A percentile compares a stretch with the other conserved stretches of the same genome.
Conservation (phyloP, 1,284 basidiomycete species). For the Naganishia liquefaciens region DNA sequence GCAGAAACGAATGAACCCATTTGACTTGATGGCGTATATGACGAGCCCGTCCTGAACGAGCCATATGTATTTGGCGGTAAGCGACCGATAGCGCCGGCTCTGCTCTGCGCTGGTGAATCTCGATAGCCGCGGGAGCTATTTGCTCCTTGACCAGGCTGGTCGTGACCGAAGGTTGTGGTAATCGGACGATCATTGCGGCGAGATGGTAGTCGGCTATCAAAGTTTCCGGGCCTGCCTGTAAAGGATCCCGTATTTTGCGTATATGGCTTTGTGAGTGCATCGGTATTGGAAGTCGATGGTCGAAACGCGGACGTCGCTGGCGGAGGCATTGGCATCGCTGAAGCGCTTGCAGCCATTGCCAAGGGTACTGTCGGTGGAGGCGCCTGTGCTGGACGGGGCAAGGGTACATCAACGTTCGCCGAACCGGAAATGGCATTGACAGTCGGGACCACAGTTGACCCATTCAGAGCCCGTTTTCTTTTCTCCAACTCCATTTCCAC, state of each 20-base stretch:
- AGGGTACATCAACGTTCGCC: too few species aligned
- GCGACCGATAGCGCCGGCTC: constrained; percentile 8
- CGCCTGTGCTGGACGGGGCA: background rate
- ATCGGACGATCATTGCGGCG: background rate
- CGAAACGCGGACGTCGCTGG: background rate
- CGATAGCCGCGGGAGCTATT: background rate
- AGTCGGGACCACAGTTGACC: too few species aligned
- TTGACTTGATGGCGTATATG: constrained; percentile 1
- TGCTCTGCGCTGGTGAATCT: background rate
- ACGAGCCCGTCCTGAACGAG: background rate
- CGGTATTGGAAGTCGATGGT: background rate
- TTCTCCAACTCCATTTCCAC: constrained; percentile 61
- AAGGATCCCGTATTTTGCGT: background rate
- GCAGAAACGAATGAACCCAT: constrained; percentile 14
- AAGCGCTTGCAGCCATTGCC: background rate
- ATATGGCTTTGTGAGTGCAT: background rate
- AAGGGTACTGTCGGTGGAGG: background rate
- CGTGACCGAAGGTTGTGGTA: background rate
- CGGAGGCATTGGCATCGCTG: constrained; percentile 11
- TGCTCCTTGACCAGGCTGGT: background rate
- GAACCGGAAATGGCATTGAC: too few species aligned
- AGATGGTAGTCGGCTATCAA: background rate
- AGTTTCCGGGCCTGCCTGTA: background rate
- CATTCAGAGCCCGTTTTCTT: background rate
- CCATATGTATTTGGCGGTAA: constrained; percentile 9